These are phyloP conservation scores for Globisporangium solare DNA, from an alignment of 352 stramenopile species.

Conservation along the genomic window DNA sequence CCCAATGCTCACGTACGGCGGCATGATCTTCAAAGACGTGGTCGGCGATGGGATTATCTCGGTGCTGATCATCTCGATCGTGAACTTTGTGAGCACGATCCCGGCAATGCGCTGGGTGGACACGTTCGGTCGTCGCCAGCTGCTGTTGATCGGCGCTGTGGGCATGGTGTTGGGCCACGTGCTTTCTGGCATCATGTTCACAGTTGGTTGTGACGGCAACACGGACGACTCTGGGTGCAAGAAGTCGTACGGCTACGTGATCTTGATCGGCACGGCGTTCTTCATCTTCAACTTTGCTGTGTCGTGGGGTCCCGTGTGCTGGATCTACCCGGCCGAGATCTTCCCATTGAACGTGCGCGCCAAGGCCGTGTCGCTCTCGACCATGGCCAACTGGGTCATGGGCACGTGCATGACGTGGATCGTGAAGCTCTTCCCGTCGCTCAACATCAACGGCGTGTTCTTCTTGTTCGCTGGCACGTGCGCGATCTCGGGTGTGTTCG, in stretches of 20 bases:
- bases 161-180: conserved; percentile 35
- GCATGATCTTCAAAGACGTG: conserved; percentile 10
- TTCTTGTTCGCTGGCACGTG: conserved; percentile 14
- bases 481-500: too few relatives aligned
- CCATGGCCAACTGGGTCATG: too few relatives aligned
- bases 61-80: not conserved
- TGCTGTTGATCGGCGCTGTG: conserved; percentile 29
- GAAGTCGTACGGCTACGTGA: conserved; percentile 21
- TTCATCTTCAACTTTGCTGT: conserved; percentile 40
- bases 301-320: conserved; percentile 30
- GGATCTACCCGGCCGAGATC: conserved; percentile 13
- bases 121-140: conserved; percentile 24
- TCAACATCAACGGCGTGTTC: too few relatives aligned
- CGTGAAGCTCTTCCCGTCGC: too few relatives aligned
- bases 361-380: too few relatives aligned
- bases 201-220: too few relatives aligned
- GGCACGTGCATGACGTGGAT: too few relatives aligned
- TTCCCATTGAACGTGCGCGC: too few relatives aligned
- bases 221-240: too few relatives aligned
- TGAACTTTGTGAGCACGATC: conserved; percentile 36
- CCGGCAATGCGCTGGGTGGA: conserved; percentile 39
- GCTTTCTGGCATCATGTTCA: conserved; percentile 14
- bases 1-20: conserved; percentile 22
- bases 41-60: too few relatives aligned
- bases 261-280: conserved; percentile 20